These are phyloP conservation scores for Kwoniella heveanensis DNA, from an alignment of 768 basidiomycete genomes.

Conservation along the genomic window DNA sequence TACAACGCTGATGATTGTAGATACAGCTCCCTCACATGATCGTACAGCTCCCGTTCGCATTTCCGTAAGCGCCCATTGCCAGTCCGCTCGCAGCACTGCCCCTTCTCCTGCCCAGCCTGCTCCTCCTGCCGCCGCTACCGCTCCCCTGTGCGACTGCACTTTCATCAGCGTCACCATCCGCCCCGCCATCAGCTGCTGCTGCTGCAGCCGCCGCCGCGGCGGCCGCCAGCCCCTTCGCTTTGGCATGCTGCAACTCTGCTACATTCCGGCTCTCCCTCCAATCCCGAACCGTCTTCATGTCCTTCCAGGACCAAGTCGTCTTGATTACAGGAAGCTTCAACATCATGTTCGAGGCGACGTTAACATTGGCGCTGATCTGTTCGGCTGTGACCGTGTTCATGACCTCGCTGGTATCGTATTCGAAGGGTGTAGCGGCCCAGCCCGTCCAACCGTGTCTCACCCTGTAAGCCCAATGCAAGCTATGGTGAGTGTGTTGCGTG, in stretches of 20 bases:
- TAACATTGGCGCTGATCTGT: not conserved
- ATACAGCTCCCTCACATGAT: constrained; percentile 24
- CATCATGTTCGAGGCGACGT: not conserved
- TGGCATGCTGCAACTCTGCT: not conserved
- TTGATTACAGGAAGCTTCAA: constrained; percentile 25
- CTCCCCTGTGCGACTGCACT: not conserved
- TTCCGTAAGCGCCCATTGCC: constrained; percentile 1
- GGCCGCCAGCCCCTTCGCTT: not conserved
- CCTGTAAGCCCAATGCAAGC: constrained; percentile 11
- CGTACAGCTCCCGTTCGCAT: constrained; percentile 21
- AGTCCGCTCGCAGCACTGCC: not conserved
- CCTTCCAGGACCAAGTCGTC: constrained; percentile 40
- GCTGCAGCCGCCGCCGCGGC: no score
- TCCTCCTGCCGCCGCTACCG: not conserved
- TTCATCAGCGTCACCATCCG: not conserved
- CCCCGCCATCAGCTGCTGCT: not conserved
- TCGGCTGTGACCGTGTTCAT: constrained; percentile 2
- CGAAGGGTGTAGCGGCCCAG: constrained; percentile 27
- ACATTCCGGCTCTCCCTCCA: constrained; percentile 22
- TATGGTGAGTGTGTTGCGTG: constrained; percentile 19
- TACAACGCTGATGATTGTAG: not conserved
- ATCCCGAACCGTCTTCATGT: constrained; percentile 20
- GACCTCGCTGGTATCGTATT: constrained; percentile 20
- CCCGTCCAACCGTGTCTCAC: constrained; percentile 23
- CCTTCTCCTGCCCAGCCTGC: constrained; percentile 13